Evolutionary conservation across 176 grass and related monocot species (phyloP).

Genomic region (Phoenix dactylifera): DNA sequence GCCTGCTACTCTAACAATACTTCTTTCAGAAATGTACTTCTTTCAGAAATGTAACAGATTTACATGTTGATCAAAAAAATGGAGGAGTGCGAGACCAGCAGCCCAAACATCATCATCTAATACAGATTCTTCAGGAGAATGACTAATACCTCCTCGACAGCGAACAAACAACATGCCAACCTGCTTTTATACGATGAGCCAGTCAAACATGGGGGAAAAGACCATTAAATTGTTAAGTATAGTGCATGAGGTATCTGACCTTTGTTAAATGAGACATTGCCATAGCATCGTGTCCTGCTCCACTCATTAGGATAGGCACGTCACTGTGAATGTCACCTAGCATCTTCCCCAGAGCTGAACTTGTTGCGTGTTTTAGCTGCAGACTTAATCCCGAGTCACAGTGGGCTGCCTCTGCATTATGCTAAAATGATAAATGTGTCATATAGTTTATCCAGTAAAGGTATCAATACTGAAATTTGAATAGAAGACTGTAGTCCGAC

Average conservation of each 20-base stretch:
- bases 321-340: constrained; percentile 2
- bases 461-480: background rate
- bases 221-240: background rate
- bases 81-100: constrained; percentile 59
- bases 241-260: constrained; percentile 18
- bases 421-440: constrained; percentile 29
- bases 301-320: constrained; percentile 80
- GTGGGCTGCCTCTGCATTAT: constrained; percentile 51
- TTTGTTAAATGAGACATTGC: constrained; percentile 84
- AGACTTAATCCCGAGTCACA: constrained; percentile 48
- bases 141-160: constrained; percentile 69
- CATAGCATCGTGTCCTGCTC: constrained; percentile 93
- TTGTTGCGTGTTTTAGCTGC: constrained; percentile 46
- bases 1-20: too few relatives aligned
- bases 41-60: background rate
- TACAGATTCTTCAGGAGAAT: constrained; percentile 86
- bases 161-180: constrained; percentile 89
- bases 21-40: too few relatives aligned
- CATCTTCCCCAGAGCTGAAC: constrained; percentile 30
- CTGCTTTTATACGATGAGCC: constrained; percentile 13
- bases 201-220: background rate
- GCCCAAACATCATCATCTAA: constrained; percentile 80
- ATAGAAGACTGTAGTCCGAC: background rate
- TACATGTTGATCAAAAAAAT: constrained; percentile 47
- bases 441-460: background rate